Evolutionary conservation across 352 stramenopile species (phyloP).

Genomic region (Phytopythium cucurbitacearum): DNA sequence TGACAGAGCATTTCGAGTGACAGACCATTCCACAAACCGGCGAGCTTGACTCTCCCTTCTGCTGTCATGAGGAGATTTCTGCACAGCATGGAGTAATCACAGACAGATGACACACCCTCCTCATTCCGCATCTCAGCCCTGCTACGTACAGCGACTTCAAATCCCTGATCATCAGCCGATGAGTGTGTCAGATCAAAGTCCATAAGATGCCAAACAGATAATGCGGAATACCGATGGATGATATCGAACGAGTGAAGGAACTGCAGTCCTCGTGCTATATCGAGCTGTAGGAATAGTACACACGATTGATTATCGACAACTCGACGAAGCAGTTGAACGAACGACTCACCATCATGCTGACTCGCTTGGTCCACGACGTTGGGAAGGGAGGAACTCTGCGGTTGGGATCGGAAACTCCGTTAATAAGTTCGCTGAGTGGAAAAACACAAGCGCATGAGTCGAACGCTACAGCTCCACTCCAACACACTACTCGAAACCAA

Average conservation of each 20-base stretch:
- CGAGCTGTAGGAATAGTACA: slow-evolving; percentile 26
- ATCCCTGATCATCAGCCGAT: slow-evolving; percentile 28
- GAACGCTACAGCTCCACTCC: neutral
- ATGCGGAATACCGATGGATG: slow-evolving; percentile 48
- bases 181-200: neutral
- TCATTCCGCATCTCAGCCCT: neutral
- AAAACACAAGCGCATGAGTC: slow-evolving; percentile 1
- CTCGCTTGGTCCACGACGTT: slow-evolving; percentile 70
- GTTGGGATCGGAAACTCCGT: slow-evolving; percentile 47
- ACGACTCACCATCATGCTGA: slow-evolving; percentile 63
- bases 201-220: neutral
- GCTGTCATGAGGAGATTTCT: slow-evolving; percentile 75
- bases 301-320: neutral
- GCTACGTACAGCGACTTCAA: slow-evolving; percentile 72
- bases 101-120: neutral
- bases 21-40: slow-evolving; percentile 19
- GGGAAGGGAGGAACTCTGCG: slow-evolving; percentile 60
- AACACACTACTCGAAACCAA: neutral
- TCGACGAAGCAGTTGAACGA: neutral
- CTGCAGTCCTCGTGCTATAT: slow-evolving; percentile 62
- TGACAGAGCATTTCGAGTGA: neutral
- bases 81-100: slow-evolving; percentile 1
- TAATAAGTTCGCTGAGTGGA: slow-evolving; percentile 58
- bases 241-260: slow-evolving; percentile 83
- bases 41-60: slow-evolving; percentile 70